Evolutionary conservation across 2,329 filamentous ascomycete genomes (phyloP), one percentile per base, ranked within the genome.

Genomic region (Botrytis porri): DNA sequence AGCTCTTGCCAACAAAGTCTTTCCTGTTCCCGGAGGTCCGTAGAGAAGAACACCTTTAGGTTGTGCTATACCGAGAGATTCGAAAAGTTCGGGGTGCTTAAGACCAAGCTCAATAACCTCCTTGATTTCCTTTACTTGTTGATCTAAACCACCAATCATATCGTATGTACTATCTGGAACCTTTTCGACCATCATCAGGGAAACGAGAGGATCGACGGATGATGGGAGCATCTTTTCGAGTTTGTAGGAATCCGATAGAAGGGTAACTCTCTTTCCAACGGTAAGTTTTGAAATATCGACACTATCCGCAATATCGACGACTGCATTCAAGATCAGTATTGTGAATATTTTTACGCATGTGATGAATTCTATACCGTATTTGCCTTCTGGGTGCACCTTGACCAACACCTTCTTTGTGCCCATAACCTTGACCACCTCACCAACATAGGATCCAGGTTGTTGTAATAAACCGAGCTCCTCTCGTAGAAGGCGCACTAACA

Each of bases 111-210:
- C 96, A 82, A 99, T 98, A 80, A 99, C 96, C 85, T 99, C 96
- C 85, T 99, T 99, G 87, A 99, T 99, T 83, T 99, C 96, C 86
- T 99, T 98, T 86, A 99, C 98, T 83, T 99, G 96, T 83, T 99
- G 95, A 82, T 99, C 96, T 75, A 99, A 86, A 78, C 96, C 96
- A 84, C 96, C 96, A 83, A 99, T 99, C 96, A 99, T 99, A 85
- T 99, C 96, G 87, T 99, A 99, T 82, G 96, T 99, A 86, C 94
- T 98, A 87, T 99, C 96, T 25, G 96, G 96, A 25, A 99, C 96
- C 88, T 99, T 99, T 83, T 99, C 96, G 70, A 99, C 96, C 96
- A 99, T 99, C 96, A 99, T 99, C 82, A 99, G 93, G 51, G 96
- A 99, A 73, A 99, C 96, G 73, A 99, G 92, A 54, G 96, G 96